phyloP scores from a whole-genome alignment of 2,329 filamentous ascomycete genomes.

The Talaromyces funiculosus region DNA sequence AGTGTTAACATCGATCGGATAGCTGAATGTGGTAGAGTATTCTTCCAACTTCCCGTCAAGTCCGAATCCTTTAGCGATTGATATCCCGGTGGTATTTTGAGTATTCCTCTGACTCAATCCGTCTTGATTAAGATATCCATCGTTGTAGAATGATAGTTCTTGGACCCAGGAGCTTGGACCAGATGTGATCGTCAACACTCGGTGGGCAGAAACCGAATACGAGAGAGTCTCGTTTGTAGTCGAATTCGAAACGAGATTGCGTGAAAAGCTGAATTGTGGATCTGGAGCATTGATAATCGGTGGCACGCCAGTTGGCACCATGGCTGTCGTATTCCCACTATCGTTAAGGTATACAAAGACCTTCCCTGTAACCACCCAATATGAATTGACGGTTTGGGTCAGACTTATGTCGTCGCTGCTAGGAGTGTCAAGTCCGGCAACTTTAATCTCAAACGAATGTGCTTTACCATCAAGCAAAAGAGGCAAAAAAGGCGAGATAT shows the following conservation, averaged over 20 bases:
- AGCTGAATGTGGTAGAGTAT: constrained; percentile 44
- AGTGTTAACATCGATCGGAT: constrained; percentile 57
- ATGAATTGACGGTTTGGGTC: constrained; percentile 54
- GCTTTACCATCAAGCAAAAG: constrained; percentile 58
- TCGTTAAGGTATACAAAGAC: constrained; percentile 69
- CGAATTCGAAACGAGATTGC: constrained; percentile 24
- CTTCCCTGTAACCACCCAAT: constrained; percentile 74
- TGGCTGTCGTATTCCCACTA: constrained; percentile 15
- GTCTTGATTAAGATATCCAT: constrained; percentile 49
- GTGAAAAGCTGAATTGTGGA: constrained; percentile 48
- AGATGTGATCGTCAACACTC: constrained; percentile 52
- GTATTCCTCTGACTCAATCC: constrained; percentile 52
- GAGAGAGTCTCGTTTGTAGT: constrained; percentile 53
- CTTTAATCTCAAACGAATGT: constrained; percentile 63
- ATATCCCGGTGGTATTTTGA: constrained; percentile 47
- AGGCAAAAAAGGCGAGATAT: constrained; percentile 71
- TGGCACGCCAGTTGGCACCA: not conserved
- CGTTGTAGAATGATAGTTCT: constrained; percentile 50
- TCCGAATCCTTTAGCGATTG: constrained; percentile 27
- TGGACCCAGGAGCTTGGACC: constrained; percentile 53
- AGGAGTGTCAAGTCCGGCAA: constrained; percentile 60
- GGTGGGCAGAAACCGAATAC: constrained; percentile 54
- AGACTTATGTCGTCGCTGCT: constrained; percentile 45
- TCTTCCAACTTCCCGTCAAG: constrained; percentile 27
- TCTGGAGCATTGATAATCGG: constrained; percentile 31